Percentiles rank a stretch among this genome's conserved stretches.
phyloP scores from a whole-genome alignment of 1,284 basidiomycete genomes.

The Taiwanofungus camphoratus region DNA sequence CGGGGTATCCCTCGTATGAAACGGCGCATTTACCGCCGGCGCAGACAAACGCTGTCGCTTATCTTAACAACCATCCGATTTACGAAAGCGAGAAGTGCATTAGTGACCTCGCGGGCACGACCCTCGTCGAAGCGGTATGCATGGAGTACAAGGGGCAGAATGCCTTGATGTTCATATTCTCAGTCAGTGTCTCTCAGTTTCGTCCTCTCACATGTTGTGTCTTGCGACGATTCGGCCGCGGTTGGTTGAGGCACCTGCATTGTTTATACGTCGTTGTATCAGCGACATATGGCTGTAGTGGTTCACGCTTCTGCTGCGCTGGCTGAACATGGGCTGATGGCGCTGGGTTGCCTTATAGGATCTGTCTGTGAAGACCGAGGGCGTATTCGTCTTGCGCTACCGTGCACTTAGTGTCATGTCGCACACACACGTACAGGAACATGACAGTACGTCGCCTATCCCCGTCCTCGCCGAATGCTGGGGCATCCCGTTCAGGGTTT shows the following conservation, averaged over 20 bases:
- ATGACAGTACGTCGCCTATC: too few species aligned
- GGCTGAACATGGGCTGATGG: not conserved
- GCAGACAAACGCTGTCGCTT: slow-evolving; percentile 38
- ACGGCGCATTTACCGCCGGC: too few species aligned
- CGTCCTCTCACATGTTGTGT: slow-evolving; percentile 10
- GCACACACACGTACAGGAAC: slow-evolving; percentile 21
- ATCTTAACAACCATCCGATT: slow-evolving; percentile 34
- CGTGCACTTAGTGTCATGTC: slow-evolving; percentile 22
- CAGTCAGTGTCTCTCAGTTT: slow-evolving; percentile 37
- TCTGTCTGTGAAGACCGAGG: slow-evolving; percentile 23
- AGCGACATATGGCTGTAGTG: too few species aligned
- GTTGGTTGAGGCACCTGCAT: too few species aligned
- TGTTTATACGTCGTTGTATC: too few species aligned
- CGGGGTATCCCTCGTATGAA: slow-evolving; percentile 9
- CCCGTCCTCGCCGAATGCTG: slow-evolving; percentile 66
- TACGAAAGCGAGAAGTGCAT: slow-evolving; percentile 52
- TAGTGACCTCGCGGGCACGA: slow-evolving; percentile 51
- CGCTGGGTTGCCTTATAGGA: slow-evolving; percentile 14
- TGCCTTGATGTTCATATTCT: slow-evolving; percentile 66
- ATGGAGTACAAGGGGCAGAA: slow-evolving; percentile 56
- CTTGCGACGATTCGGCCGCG: not conserved
- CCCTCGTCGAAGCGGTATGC: slow-evolving; percentile 54
- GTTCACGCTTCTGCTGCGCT: not conserved
- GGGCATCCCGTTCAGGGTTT: slow-evolving; percentile 63
- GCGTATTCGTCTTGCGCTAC: slow-evolving; percentile 23